Conservation (phyloP, 768 basidiomycete genomes). For the Trametes cinnabarina region DNA sequence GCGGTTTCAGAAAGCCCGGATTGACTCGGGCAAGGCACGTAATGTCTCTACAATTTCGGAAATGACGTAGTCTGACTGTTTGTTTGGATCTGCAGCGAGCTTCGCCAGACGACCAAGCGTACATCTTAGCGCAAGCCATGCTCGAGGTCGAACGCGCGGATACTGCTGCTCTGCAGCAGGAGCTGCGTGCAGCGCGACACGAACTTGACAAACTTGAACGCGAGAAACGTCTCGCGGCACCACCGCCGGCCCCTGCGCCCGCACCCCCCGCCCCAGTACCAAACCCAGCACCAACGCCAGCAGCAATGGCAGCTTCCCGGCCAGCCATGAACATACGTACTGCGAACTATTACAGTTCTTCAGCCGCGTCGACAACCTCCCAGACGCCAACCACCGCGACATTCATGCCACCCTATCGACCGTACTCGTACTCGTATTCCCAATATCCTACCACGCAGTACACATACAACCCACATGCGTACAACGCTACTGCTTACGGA, state of each 20-base stretch:
- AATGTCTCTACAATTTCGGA: not conserved
- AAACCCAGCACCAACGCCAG: no score
- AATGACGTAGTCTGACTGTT: not conserved
- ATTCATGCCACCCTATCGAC: conserved; percentile 27
- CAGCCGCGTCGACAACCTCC: conserved; percentile 33
- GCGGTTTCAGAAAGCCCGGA: conserved; percentile 55
- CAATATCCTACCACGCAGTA: conserved; percentile 27
- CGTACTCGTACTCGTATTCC: conserved; percentile 28
- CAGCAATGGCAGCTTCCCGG: conserved; percentile 13
- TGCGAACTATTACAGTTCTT: conserved; percentile 15
- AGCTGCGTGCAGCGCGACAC: conserved; percentile 59
- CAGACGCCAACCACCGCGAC: conserved; percentile 31
- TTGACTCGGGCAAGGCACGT: conserved; percentile 57
- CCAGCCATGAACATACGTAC: conserved; percentile 15
- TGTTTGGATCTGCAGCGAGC: conserved; percentile 43
- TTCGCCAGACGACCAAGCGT: conserved; percentile 61
- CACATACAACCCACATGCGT: conserved; percentile 23
- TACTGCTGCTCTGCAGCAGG: conserved; percentile 51
- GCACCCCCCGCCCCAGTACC: no score
- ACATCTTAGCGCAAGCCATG: conserved; percentile 59
- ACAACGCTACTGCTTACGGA: conserved; percentile 14
- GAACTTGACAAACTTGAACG: conserved; percentile 69
- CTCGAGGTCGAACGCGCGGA: conserved; percentile 68
- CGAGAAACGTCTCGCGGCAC: conserved; percentile 54
- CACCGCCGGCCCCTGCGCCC: conserved; percentile 20